Base-by-base conservation (phyloP, 1,284 basidiomycete species). In the Leccinum insolens region DNA sequence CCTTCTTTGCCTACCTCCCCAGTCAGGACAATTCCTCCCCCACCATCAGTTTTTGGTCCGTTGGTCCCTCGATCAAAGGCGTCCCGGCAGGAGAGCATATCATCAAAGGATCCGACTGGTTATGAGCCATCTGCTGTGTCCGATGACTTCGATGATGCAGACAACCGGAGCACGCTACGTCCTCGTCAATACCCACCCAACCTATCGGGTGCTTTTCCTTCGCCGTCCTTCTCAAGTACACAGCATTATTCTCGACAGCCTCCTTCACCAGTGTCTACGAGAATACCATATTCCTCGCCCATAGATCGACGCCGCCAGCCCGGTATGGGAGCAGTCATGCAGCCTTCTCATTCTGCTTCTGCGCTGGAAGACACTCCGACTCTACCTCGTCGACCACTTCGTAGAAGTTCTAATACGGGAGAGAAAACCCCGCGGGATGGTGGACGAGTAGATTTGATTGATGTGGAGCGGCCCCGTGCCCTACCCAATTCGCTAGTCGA, bases 21-120 rank as follows among this genome's bases (percentile, higher is more conserved):
- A 20, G 80, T 83, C 68, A 82, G 82, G 73, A 81, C 83, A 46
- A 81, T 86, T 6, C 86, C 87, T 34, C 88, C 88, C 5, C 87
- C 88, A 76, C 85, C 67, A 73, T 72, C 72, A 61, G 76, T 72
- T 68, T 73, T 78, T 62, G 77, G 78, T 14, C 87, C 88, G 52
- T 79, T 89, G 68, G 70, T 80, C 3, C 76, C 76, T 63, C 82
- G 84, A 49, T 84, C 84, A n/a, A 83, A 82, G 65, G 80, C 81
- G 64, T 89, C 91, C 64, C 84, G 88, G 65, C 86, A 87, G 67
- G 88, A 85, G 69, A 93, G 91, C 72, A 78, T 89, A 63, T 93
- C 92, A 17, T 91, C 91, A 25, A 90, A 92, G 73, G 86, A 86
- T 37, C 79, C 83, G 39, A 82, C 83, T 37, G 90, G 89, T 31